Base-by-base conservation (phyloP, 1,284 basidiomycete species). In the Rhizoctonia solani region DNA sequence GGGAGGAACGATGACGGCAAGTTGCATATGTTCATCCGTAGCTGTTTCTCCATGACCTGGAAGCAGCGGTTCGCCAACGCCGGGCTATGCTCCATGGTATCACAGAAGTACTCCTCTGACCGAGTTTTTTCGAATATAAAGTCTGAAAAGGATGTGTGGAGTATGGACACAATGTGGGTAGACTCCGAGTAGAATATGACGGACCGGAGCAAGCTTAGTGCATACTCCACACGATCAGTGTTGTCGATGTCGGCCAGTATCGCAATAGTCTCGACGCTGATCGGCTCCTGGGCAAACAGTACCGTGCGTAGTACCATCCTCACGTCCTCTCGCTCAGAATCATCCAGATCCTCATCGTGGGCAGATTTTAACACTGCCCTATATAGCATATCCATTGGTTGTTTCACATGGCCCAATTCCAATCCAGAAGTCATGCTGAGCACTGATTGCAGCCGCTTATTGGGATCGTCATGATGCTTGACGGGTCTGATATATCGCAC, bases 71-170 rank as follows among this genome's bases (percentile, higher is more conserved):
- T 2, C 13, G 56, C 46, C 9, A 61, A 13, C 1, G 21, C 8
- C 11, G 25, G 27, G 23, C 42, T 30, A 23, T 61, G 46, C 27
- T 32, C 44, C 6, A 16, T 11, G 6, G 29, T 3, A 21, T 61
- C 34, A 11, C 56, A 61, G 23, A 5, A 49, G 37, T 44, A 37
- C 5, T 5, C 2, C 9, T 21, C 32, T 3, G 56, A 61, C 29
- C 56, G 25, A 0, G 16, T 44, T 8, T 13, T 13, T 13, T 47
- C 34, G n/a, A 59, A 44, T 27, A 59, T 49, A 37, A 47, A 61
- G n/a, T 61, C 56, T 16, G 56, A 32, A 19, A 61, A 61, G 1
- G 56, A 61, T 5, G 56, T 44, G 29, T 61, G 56, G 30, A 61
- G 46, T 2, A 44, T 61, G 9, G 56, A 49, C 1, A 61, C 32